Evolutionary conservation across 2,329 filamentous ascomycete species (phyloP).

Genomic region (Cladophialophora yegresii): DNA sequence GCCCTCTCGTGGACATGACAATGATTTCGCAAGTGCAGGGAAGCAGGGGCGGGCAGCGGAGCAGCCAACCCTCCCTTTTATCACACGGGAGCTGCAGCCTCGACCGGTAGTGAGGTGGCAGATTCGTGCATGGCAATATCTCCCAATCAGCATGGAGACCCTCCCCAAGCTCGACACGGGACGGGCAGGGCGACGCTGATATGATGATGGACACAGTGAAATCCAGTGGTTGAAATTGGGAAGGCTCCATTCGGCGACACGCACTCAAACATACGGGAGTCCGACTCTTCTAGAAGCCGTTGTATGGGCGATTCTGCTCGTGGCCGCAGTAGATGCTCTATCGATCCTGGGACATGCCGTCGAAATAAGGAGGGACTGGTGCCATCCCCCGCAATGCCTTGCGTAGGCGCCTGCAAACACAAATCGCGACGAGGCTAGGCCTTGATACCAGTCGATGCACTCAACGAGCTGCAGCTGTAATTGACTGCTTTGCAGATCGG

Average conservation of each 20-base stretch:
- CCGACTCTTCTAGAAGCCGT: not conserved
- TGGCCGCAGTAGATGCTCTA: not conserved
- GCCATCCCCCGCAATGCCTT: not conserved
- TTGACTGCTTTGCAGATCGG: not conserved
- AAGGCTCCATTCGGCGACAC: not conserved
- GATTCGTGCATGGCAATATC: not conserved
- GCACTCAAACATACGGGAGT: not conserved
- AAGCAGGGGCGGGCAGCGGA: not conserved
- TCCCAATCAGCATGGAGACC: not conserved
- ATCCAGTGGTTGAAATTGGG: not conserved
- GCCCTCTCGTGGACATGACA: not conserved
- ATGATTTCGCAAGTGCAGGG: not conserved
- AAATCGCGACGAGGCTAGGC: not conserved
- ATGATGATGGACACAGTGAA: not conserved
- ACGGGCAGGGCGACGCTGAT: not conserved
- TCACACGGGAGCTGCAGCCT: not conserved
- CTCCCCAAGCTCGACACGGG: not conserved
- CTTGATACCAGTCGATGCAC: not conserved
- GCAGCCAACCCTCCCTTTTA: constrained; percentile 41
- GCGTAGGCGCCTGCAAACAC: not conserved
- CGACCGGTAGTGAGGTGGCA: not conserved
- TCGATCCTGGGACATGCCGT: not conserved
- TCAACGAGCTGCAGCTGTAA: not conserved
- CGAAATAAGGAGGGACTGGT: not conserved
- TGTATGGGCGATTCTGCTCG: too few relatives aligned